Base-by-base conservation (phyloP, 208 protist genomes). In the Trypanosoma cruzi region DNA sequence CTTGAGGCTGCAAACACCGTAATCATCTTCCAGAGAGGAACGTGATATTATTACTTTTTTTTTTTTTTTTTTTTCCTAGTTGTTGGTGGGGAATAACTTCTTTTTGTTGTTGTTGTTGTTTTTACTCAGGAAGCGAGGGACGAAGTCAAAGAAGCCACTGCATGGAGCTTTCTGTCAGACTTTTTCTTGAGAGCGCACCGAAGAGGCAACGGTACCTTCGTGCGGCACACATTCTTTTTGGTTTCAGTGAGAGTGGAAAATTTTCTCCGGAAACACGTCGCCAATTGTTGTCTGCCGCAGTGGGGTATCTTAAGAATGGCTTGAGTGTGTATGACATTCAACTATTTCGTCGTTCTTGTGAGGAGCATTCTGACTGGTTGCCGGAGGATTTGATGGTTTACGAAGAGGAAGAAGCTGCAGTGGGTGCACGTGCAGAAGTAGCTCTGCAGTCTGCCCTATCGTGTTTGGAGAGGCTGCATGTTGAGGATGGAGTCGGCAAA, bases 191-290 rank as follows among this genome's bases (percentile, higher is more conserved):
- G 20, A 14, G 36, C 46, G 57, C 67, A 11, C 67, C 67, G 20
- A 56, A 28, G 22, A 55, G 67, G 52, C 67, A 73, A 22, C 69
- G 78, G 24, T 92, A 80, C 49, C 62, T 74, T 14, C 71, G 55
- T 36, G 53, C 79, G 1, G 22, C 26, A n/a, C 79, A 78, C 28
- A 66, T 60, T 31, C 67, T 74, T 14, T 60, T 79, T 34, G 52
- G 73, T 28, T 46, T 64, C 26, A 60, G 50, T 28, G 32, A 13
- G 18, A 66, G 22, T 2, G 36, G n/a, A 3, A 48, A 50, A 37
- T 60, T 75, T 42, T 49, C 28, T 36, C 16, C 52, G n/a, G 22
- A 28, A 2, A 36, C 48, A 3, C 73, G 59, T 36, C 24, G 62
- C 16, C 46, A 58, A 24, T 26, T 65, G 44, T 32, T 73, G 13